Evolutionary conservation across 2,329 filamentous ascomycete genomes (phyloP).

Genomic region (Tolypocladium tropicale): DNA sequence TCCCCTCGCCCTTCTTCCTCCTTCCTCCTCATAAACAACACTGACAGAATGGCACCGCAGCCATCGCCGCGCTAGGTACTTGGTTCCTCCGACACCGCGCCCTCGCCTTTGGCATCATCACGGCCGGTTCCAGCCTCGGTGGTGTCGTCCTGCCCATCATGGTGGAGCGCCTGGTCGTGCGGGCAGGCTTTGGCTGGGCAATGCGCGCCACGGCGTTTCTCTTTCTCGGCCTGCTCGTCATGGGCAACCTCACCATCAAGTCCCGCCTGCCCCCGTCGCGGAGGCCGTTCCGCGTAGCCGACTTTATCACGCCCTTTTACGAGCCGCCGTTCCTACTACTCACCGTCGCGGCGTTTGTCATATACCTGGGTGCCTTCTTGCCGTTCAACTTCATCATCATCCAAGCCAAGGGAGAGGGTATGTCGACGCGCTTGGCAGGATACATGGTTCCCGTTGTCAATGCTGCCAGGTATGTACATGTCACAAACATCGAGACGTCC

Average conservation of each 20-base stretch:
- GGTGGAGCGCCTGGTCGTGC: neutral
- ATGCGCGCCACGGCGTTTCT: neutral
- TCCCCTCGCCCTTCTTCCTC: neutral
- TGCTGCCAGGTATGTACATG: neutral
- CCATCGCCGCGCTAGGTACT: neutral
- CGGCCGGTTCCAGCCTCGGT: neutral
- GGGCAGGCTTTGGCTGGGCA: neutral
- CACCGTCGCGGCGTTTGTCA: neutral
- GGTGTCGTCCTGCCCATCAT: neutral
- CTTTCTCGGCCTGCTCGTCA: neutral
- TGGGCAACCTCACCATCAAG: neutral
- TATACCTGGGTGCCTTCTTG: neutral
- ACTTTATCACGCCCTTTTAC: neutral
- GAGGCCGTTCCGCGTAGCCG: neutral
- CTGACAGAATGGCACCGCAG: neutral
- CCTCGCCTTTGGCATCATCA: neutral
- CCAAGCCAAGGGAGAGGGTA: neutral
- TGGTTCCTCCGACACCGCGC: neutral
- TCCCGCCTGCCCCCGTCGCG: neutral
- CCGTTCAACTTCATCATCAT: neutral
- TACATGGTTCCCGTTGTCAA: neutral
- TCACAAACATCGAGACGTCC: neutral
- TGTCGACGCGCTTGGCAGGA: neutral
- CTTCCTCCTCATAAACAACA: neutral
- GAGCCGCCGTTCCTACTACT: neutral